Evolutionary conservation across 2,329 filamentous ascomycete genomes (phyloP).

Genomic region (Chaetomium sp.): DNA sequence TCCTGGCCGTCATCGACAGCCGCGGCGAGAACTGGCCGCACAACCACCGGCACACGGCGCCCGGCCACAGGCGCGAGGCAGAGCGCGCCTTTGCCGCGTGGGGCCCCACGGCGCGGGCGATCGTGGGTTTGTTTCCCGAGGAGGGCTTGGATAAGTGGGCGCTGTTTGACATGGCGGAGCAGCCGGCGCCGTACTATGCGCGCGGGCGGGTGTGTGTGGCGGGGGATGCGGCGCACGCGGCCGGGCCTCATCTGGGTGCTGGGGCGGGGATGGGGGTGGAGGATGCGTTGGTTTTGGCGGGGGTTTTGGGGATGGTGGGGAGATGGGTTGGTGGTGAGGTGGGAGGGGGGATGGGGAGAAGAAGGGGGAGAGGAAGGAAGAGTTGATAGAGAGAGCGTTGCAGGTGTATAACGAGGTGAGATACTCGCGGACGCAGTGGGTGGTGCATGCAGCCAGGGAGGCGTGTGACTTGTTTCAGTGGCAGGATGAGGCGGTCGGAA

Average conservation of each 20-base stretch:
- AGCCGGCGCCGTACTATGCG: conserved; percentile 48
- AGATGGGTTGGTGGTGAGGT: background rate
- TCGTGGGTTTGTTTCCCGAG: conserved; percentile 51
- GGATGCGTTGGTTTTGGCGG: conserved; percentile 51
- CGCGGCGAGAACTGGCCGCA: conserved; percentile 24
- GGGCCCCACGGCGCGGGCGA: conserved; percentile 43
- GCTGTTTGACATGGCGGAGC: conserved; percentile 54
- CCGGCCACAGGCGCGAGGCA: conserved; percentile 46
- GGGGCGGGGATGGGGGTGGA: conserved; percentile 61
- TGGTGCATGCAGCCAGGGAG: conserved; percentile 45
- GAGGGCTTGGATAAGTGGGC: conserved; percentile 50
- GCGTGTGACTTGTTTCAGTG: conserved; percentile 47
- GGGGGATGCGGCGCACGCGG: conserved; percentile 60
- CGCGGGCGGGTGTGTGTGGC: conserved; percentile 50
- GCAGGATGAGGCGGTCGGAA: conserved; percentile 36
- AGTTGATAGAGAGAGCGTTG: conserved; percentile 39
- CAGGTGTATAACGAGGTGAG: conserved; percentile 43
- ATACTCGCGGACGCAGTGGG: conserved; percentile 47
- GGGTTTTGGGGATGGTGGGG: conserved; percentile 38
- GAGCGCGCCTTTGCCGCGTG: conserved; percentile 46
- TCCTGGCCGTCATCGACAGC: conserved; percentile 51
- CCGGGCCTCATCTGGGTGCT: conserved; percentile 57
- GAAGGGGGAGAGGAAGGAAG: background rate
- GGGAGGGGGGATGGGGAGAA: background rate
- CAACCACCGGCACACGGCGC: conserved; percentile 33